Evolutionary conservation across 2,329 filamentous ascomycete species (phyloP), one percentile per base, ranked within the genome.

Genomic region (Venturia oleaginea): DNA sequence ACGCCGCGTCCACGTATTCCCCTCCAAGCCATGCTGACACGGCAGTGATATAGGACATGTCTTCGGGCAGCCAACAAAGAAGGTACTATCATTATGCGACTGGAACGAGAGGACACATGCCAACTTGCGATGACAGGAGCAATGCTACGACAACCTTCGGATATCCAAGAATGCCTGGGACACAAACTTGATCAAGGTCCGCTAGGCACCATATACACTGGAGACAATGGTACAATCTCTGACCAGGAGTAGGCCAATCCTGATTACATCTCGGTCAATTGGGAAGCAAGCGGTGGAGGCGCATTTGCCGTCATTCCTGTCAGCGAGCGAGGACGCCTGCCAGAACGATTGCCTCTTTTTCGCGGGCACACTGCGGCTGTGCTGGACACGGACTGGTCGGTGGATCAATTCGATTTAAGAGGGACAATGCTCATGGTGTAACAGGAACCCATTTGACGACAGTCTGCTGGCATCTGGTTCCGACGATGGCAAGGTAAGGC

Each of bases 91-190:
- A 24, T 59, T 15, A 40, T 38, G 32, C 60, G 13, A 54, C 27
- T 30, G 11, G 19, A 48, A 4, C 27, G n/a, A 6, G 13, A 2
- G 37, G 37, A 59, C 61, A 24, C 46, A 67, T 62, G 13, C 27
- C 8, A 54, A 24, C 30, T 2, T 15, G 32, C 37, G 0, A 10
- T 1, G 22, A 8, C 66, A 87, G 85, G 94, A 99, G 77, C 90
- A 91, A 84, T 97, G 92, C 83, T 99, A 97, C 80, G 94, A 99
- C 78, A 97, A 97, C 78, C 82, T 99, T 70, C 91, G 91, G 76
- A 91, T 99, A 78, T 97, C 92, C 74, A 91, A 89, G 78, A 99
- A 99, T 86, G 94, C 94, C 64, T 99, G 94, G 94, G 94, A 99
- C 78, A 97, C 92, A 73, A 99, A 99, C 80, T 81, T 99, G 74